Base-by-base conservation (phyloP, 768 basidiomycete species). In the Chalciporus chontae region DNA sequence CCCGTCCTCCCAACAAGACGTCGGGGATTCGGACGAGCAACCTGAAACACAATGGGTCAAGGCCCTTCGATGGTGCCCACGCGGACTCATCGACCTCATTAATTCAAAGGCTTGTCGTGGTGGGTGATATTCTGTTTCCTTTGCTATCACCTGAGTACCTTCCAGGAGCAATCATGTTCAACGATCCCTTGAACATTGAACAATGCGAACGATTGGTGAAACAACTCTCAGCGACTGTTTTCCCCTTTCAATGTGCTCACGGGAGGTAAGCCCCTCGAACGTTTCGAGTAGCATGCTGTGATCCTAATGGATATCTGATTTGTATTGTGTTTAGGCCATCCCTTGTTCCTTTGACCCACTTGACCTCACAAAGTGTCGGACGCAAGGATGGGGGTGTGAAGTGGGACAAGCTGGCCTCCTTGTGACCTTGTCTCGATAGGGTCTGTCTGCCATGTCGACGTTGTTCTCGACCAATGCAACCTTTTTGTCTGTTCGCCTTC, bases 31-130 rank as follows among this genome's bases (percentile, higher is more conserved):
- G n/a, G 50, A 61, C 15, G 58, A 61, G 34, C 29, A 36, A 36
- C 34, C 5, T n/a, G 69, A 62, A 45, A 58, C 55, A 3, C 56
- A 49, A 21, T 91, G 91, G 92, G 69, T 87, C 60, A 80, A 77
- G 61, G 84, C 82, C 40, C 65, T 94, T 36, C 80, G 89, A 21
- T 83, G 80, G 76, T 94, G 90, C 65, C 96, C 96, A n/a, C 76
- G 74, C 44, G 82, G 79, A 47, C 73, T 98, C 45, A 67, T 94
- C 13, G 90, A 94, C 31, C 69, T 99, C 54, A 75, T 92, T 58
- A 94, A 97, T 67, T 96, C 94, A 9, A 94, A 92, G 70, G 96
- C 96, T 19, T 99, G 96, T 63, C 77, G 96, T 72, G 94, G 95
- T 86, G 63, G 56, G 77, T 65, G 41, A 46, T 27, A 42, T 36